Base-by-base conservation (phyloP, 176 grass and related monocot species). In the Melocanna baccifera region DNA sequence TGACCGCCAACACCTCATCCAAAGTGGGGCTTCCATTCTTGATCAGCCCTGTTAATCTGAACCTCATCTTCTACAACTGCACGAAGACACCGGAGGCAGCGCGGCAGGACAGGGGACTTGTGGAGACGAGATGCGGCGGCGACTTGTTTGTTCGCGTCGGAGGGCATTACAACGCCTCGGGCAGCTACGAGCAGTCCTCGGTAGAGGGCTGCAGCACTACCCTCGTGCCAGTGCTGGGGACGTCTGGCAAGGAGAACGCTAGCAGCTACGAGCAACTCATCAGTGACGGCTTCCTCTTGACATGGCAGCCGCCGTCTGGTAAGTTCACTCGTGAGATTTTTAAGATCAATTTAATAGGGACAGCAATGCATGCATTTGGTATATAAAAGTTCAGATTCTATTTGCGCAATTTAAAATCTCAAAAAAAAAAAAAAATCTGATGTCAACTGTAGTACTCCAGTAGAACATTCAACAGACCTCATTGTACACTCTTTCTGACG, bases 251-350 rank as follows among this genome's bases (percentile, higher is more conserved):
- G 3, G n/a, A 1, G 0, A 78, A 55, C 0, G 66, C 86, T 3
- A 39, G 72, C 20, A 47, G 15, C 12, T 88, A 88, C 4, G 66
- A 77, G 19, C 5, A 83, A 72, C 58, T 88, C 3, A 72, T 78
- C 66, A 84, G 81, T 2, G 36, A 79, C 46, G 87, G 87, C 4
- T 88, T 88, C 57, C 75, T 84, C 13, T 79, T 88, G 82, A 61
- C 78, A 19, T 87, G 78, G 78, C 78, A 61, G 56, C 22, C 9
- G 0, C 1, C 51, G 4, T 26, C 58, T 46, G 28, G 63, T 69
- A 77, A 56, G 50, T 34, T 69, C 63, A 66, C 46, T 64, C 23
- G 25, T 59, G 16, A 81, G 3, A 53, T 67, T 62, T n/a, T 79
- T 34, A 48, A 63, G 48, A 79, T 79, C 41, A 66, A 34, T 50